These are phyloP conservation scores for Lindgomyces ingoldianus DNA, from an alignment of 495 filamentous ascomycete genomes.

Conservation along the genomic window DNA sequence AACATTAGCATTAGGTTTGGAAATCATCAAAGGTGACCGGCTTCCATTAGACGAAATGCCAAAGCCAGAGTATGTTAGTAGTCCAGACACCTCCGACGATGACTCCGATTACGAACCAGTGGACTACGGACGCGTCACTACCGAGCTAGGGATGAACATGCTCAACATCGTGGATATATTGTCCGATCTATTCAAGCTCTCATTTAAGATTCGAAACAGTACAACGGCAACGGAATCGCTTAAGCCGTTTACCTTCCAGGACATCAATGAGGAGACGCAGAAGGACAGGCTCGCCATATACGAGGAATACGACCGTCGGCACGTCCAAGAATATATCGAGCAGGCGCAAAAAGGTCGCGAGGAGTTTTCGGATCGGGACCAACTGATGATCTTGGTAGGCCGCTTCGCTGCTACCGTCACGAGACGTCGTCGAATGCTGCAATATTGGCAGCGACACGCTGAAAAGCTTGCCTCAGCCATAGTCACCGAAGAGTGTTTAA, in stretches of 20 bases:
- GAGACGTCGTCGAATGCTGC: not conserved
- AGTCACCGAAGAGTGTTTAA: no score
- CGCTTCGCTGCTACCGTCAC: not conserved
- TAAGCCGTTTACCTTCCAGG: not conserved
- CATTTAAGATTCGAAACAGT: not conserved
- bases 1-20: not conserved
- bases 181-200: not conserved
- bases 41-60: not conserved
- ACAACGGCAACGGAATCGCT: not conserved
- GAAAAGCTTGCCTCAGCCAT: not conserved
- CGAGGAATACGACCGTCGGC: not conserved
- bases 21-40: not conserved
- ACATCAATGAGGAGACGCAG: not conserved
- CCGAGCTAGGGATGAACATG: not conserved
- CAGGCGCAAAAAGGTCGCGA: not conserved
- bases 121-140: not conserved
- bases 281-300: not conserved
- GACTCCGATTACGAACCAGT: not conserved
- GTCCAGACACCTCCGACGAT: not conserved
- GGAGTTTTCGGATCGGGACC: no score
- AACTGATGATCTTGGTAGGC: not conserved
- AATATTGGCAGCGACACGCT: not conserved
- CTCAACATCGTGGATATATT: not conserved
- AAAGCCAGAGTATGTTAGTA: not conserved
- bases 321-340: not conserved